Evolutionary conservation across 768 basidiomycete species (phyloP).

Genomic region (Scleroderma citrinum): DNA sequence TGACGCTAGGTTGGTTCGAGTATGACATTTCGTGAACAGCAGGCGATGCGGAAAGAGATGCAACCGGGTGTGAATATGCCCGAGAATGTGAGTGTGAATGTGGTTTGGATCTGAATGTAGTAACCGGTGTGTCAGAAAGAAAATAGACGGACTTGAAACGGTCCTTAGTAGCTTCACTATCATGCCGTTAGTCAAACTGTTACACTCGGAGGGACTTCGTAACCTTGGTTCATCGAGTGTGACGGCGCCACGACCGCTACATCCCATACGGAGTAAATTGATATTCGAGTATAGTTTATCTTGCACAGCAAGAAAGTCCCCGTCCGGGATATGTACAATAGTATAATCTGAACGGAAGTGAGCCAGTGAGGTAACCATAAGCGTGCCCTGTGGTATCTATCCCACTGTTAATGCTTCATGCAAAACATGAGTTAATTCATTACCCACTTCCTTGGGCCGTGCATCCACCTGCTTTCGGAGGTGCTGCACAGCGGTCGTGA

Average conservation of each 20-base stretch:
- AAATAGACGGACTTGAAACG: constrained; percentile 71
- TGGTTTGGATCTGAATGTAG: constrained; percentile 23
- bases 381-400: constrained; percentile 58
- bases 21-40: constrained; percentile 14
- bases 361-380: constrained; percentile 81
- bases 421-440: background rate
- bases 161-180: constrained; percentile 73
- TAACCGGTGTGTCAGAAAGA: constrained; percentile 37
- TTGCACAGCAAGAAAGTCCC: constrained; percentile 52
- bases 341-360: constrained; percentile 86
- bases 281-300: constrained; percentile 78
- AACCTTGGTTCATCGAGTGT: constrained; percentile 74
- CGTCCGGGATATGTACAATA: constrained; percentile 72
- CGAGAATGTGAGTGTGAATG: constrained; percentile 25
- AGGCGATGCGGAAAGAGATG: constrained; percentile 19
- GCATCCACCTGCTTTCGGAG: constrained; percentile 63
- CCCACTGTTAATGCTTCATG: background rate
- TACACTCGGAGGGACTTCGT: constrained; percentile 9
- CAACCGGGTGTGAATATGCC: constrained; percentile 24
- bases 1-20: constrained; percentile 17
- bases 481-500: constrained; percentile 54
- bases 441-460: constrained; percentile 57
- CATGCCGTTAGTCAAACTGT: constrained; percentile 7
- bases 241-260: constrained; percentile 70
- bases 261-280: constrained; percentile 78